Conservation (phyloP, 2,329 filamentous ascomycete species). For the Aspergillus floridensis region DNA sequence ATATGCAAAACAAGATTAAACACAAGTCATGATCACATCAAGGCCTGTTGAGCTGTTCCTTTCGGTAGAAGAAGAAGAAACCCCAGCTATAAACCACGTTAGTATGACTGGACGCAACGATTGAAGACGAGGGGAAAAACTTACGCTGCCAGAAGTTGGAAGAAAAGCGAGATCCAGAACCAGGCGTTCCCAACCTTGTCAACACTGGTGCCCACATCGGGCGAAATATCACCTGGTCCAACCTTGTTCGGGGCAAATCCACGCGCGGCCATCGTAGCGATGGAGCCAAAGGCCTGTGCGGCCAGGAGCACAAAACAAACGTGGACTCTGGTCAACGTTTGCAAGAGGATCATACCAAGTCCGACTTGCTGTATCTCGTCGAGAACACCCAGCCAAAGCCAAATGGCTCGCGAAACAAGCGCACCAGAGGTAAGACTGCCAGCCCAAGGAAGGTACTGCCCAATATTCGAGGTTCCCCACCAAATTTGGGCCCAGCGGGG, state of each 20-base stretch:
- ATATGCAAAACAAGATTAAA: neutral
- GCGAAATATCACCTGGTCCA: neutral
- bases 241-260: constrained; percentile 5
- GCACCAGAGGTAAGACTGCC: neutral
- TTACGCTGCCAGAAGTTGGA: constrained; percentile 3
- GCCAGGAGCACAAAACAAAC: constrained; percentile 3
- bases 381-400: constrained; percentile 5
- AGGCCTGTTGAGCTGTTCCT: constrained; percentile 43
- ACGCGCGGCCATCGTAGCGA: constrained; percentile 2
- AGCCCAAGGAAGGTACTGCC: constrained; percentile 2
- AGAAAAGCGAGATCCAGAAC: constrained; percentile 7
- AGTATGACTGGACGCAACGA: neutral
- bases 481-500: constrained; percentile 2
- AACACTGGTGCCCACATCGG: constrained; percentile 1
- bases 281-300: constrained; percentile 1
- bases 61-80: constrained; percentile 42
- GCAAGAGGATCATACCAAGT: constrained; percentile 4
- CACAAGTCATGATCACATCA: constrained; percentile 11
- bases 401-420: neutral
- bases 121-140: constrained; percentile 43
- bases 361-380: constrained; percentile 6
- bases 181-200: constrained; percentile 3
- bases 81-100: constrained; percentile 22
- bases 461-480: constrained; percentile 5
- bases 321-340: constrained; percentile 4